Evolutionary conservation across 345 rosid species (phyloP), one percentile per base, ranked within the genome.

Genomic region (Rhizophora mangle): DNA sequence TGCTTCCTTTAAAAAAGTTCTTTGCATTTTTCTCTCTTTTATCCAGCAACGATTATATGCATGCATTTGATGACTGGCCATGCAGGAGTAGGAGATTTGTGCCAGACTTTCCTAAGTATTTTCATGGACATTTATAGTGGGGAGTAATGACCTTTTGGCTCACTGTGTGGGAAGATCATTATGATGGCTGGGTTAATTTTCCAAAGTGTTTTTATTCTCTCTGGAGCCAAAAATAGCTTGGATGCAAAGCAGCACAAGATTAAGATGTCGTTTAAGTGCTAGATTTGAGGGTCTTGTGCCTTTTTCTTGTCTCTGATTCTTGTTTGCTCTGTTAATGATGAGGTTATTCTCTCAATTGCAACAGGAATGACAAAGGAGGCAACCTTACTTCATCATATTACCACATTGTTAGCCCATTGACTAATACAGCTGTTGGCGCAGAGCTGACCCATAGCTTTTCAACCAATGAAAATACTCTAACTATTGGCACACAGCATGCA

Each of bases 341-440:
- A 2, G 31, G 5, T 31, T 24, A 15, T 52, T 65, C 27, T 70
- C 62, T 43, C 39, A 24, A 31, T 63, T 63, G 49, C 24, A 64
- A 9, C 78, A 96, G 99, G 86, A 90, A 90, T 72, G 97, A 88
- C 65, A 96, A 96, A 46, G 94, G 95, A 19, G 96, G 92, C 68
- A 63, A 74, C 18, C 71, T 92, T 56, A 89, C 49, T 64, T 97
- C 93, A n/a, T 90, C 99, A 51, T 92, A 96, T 82, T 96, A 89
- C 82, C 99, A 96, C 78, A 67, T 70, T 15, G 97, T 92, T 71
- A 89, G 85, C 79, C 98, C 96, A 5, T 72, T 88, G 81, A 87
- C 82, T 56, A 88, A 76, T 77, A 91, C 98, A 18, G 95, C 91
- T 15, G 99, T 96, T 36, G 98, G 99, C 27, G 99, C 98, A 0